Conservation (phyloP, 495 filamentous ascomycete genomes). For the Penicillium argentinense region DNA sequence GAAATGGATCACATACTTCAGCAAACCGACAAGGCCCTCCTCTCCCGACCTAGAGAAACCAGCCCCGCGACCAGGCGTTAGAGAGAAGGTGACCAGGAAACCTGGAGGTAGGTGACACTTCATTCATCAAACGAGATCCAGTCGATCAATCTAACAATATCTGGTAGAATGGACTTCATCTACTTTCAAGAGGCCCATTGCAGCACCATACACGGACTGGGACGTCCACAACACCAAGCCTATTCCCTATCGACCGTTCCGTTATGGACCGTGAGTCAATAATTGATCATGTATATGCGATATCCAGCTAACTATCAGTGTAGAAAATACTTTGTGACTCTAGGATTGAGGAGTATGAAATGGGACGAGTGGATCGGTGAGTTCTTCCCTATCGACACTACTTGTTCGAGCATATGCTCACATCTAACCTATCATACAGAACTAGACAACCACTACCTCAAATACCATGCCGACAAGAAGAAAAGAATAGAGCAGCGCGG, state of each 20-base stretch:
- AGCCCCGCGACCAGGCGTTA: slow-evolving; percentile 1
- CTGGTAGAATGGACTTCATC: slow-evolving; percentile 65
- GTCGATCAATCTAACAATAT: too few species aligned
- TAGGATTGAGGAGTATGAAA: slow-evolving; percentile 77
- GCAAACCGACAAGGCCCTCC: slow-evolving; percentile 12
- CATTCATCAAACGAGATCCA: too few species aligned
- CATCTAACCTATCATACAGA: slow-evolving; percentile 40
- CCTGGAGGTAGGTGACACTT: slow-evolving; percentile 32
- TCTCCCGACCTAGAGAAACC: slow-evolving; percentile 32
- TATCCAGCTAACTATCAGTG: background rate
- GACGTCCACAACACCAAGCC: slow-evolving; percentile 70
- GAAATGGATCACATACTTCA: slow-evolving; percentile 23
- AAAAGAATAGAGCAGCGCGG: slow-evolving; percentile 71
- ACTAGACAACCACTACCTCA: slow-evolving; percentile 79
- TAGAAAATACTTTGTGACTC: slow-evolving; percentile 70
- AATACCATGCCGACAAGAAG: slow-evolving; percentile 74
- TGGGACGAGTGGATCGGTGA: slow-evolving; percentile 80
- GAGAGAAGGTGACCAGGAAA: slow-evolving; percentile 24
- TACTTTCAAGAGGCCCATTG: slow-evolving; percentile 65
- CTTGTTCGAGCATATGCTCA: slow-evolving; percentile 4
- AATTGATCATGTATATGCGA: background rate
- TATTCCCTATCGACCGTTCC: slow-evolving; percentile 81
- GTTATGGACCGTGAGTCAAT: slow-evolving; percentile 65
- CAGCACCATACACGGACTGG: slow-evolving; percentile 71
- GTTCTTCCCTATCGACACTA: background rate